These are phyloP conservation scores for Strigomonas culicis DNA, from an alignment of 208 protist species.

Conservation along the genomic window DNA sequence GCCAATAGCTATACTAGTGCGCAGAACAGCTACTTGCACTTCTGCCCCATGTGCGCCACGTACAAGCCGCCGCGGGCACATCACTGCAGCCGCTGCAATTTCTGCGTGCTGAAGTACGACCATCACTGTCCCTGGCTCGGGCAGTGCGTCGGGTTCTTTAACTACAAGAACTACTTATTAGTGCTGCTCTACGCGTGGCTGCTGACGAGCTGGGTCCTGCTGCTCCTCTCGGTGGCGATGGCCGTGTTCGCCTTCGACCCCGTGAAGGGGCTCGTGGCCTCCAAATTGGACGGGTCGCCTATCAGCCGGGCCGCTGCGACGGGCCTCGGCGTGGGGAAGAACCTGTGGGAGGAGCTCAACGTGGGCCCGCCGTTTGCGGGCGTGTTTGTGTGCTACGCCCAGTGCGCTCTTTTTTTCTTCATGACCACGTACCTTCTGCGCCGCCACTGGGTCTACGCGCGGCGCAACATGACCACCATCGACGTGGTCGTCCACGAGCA, in stretches of 20 bases:
- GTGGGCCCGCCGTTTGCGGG: conserved; percentile 70
- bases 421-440: conserved; percentile 64
- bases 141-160: conserved; percentile 91
- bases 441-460: conserved; percentile 61
- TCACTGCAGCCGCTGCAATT: conserved; percentile 88
- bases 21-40: conserved; percentile 53
- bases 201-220: conserved; percentile 61
- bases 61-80: conserved; percentile 87
- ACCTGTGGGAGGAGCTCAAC: conserved; percentile 41
- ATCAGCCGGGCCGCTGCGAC: conserved; percentile 8
- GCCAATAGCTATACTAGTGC: conserved; percentile 63
- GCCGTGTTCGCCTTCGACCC: conserved; percentile 14
- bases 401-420: conserved; percentile 64
- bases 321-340: conserved; percentile 23
- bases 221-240: conserved; percentile 44
- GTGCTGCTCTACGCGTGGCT: conserved; percentile 74
- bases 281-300: no score
- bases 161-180: conserved; percentile 91
- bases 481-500: conserved; percentile 78
- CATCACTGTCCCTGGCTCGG: conserved; percentile 93
- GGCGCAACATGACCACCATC: conserved; percentile 85
- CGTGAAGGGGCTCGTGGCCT: no score
- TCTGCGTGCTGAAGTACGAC: conserved; percentile 90
- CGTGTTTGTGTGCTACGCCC: conserved; percentile 66
- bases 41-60: conserved; percentile 76